Evolutionary conservation across 2,329 filamentous ascomycete species (phyloP).

Genomic region (Monilinia fructigena): DNA sequence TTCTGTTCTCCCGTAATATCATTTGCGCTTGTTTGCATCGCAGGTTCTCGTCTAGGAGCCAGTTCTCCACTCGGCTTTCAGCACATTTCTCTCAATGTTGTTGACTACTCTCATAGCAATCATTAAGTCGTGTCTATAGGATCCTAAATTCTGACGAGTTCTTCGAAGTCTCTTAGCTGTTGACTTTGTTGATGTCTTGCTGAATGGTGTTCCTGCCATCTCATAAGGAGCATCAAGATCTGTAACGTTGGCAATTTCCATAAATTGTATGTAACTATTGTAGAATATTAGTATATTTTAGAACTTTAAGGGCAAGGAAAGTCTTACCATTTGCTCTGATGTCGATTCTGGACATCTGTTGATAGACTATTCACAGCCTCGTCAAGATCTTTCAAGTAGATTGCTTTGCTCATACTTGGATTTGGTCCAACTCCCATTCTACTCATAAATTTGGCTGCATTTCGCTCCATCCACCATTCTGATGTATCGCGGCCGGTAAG

Average conservation of each 20-base stretch:
- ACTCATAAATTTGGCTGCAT: slow-evolving; percentile 76
- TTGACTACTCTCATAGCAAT: slow-evolving; percentile 91
- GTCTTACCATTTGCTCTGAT: slow-evolving; percentile 52
- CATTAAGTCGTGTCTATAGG: slow-evolving; percentile 84
- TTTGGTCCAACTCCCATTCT: slow-evolving; percentile 78
- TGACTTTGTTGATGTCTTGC: slow-evolving; percentile 50
- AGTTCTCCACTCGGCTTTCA: slow-evolving; percentile 90
- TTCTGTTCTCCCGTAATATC: slow-evolving; percentile 44
- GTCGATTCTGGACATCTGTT: slow-evolving; percentile 24
- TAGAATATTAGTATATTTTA: slow-evolving; percentile 26
- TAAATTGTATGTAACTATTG: slow-evolving; percentile 59
- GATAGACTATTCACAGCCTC: slow-evolving; percentile 48
- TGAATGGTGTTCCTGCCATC: slow-evolving; percentile 50
- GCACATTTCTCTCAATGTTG: slow-evolving; percentile 79
- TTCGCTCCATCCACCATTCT: slow-evolving; percentile 83
- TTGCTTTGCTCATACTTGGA: slow-evolving; percentile 75
- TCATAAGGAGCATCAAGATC: slow-evolving; percentile 58
- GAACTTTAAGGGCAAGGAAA: slow-evolving; percentile 10
- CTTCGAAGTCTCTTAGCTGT: slow-evolving; percentile 66
- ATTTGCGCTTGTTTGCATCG: slow-evolving; percentile 65
- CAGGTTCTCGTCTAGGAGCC: slow-evolving; percentile 75
- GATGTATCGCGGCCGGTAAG: slow-evolving; percentile 71
- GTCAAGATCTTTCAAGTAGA: slow-evolving; percentile 81
- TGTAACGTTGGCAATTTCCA: slow-evolving; percentile 55
- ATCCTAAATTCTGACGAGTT: slow-evolving; percentile 78